Evolutionary conservation across 2,329 filamentous ascomycete genomes (phyloP).

Genomic region (Pseudopyrenochaeta lycopersici): DNA sequence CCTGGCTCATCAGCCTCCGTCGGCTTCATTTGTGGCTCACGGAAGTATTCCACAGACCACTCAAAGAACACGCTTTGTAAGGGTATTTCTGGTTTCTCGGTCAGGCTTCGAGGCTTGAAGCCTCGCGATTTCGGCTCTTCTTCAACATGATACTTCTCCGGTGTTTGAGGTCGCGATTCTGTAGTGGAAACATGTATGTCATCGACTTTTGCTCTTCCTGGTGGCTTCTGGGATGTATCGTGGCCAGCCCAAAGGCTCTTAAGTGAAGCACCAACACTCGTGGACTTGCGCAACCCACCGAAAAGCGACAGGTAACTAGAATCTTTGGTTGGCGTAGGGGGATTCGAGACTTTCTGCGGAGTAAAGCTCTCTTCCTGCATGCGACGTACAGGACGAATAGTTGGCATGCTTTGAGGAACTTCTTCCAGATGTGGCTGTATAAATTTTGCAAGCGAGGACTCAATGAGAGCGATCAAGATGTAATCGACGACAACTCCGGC

Average conservation of each 20-base stretch:
- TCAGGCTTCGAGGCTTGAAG: conserved; percentile 70
- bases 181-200: conserved; percentile 75
- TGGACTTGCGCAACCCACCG: conserved; percentile 67
- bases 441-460: conserved; percentile 76
- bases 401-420: conserved; percentile 59
- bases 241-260: conserved; percentile 65
- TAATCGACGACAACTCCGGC: conserved; percentile 87
- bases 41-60: conserved; percentile 97
- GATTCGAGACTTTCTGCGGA: conserved; percentile 56
- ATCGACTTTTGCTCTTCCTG: conserved; percentile 58
- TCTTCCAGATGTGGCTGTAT: conserved; percentile 80
- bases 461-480: conserved; percentile 78
- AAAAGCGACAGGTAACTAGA: conserved; percentile 67
- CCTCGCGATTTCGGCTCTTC: conserved; percentile 81
- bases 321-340: conserved; percentile 60
- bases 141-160: conserved; percentile 74
- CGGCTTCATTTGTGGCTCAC: conserved; percentile 97
- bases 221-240: conserved; percentile 39
- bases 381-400: conserved; percentile 55
- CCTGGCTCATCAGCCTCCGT: conserved; percentile 96
- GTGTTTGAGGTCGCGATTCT: conserved; percentile 71
- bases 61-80: conserved; percentile 86
- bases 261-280: conserved; percentile 70
- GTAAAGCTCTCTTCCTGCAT: conserved; percentile 40
- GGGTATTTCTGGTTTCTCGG: conserved; percentile 72